Conservation (phyloP, 2,329 filamentous ascomycete species). For the Zymoseptoria pseudotritici region DNA sequence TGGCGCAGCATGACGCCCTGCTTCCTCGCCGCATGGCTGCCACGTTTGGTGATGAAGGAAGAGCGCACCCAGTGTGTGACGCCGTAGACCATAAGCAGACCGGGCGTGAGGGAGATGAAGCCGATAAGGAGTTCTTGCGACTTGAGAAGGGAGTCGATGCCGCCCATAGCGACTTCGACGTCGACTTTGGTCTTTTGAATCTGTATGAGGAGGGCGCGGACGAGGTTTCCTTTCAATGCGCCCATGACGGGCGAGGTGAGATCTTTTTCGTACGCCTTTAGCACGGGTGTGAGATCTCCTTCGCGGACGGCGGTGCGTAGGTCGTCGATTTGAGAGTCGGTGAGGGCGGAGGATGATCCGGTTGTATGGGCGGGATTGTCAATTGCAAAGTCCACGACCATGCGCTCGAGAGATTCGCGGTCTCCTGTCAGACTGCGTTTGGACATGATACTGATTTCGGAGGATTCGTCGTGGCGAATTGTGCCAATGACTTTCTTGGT, state of each 20-base stretch:
- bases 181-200: slow-evolving; percentile 99
- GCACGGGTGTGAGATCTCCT: slow-evolving; percentile 85
- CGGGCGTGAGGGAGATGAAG: slow-evolving; percentile 90
- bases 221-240: slow-evolving; percentile 75
- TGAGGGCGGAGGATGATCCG: slow-evolving; percentile 42
- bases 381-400: slow-evolving; percentile 93
- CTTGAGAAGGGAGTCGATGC: slow-evolving; percentile 88
- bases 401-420: slow-evolving; percentile 83
- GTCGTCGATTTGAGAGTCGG: slow-evolving; percentile 61
- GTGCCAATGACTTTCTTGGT: slow-evolving; percentile 76
- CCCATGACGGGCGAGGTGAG: slow-evolving; percentile 74
- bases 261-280: slow-evolving; percentile 86
- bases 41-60: slow-evolving; percentile 62
- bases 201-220: slow-evolving; percentile 87
- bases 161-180: slow-evolving; percentile 89
- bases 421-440: slow-evolving; percentile 85
- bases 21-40: slow-evolving; percentile 56
- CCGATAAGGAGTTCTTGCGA: slow-evolving; percentile 96
- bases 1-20: slow-evolving; percentile 67
- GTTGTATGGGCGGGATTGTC: slow-evolving; percentile 63
- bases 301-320: slow-evolving; percentile 76
- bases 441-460: slow-evolving; percentile 95
- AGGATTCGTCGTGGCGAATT: slow-evolving; percentile 84
- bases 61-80: slow-evolving; percentile 63
- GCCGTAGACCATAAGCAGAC: slow-evolving; percentile 78